A percentile compares a stretch with the other conserved stretches of the same genome.
These are phyloP conservation scores for Ceratobasidium sp. DNA, from an alignment of 1,284 basidiomycete genomes.

Conservation along the genomic window DNA sequence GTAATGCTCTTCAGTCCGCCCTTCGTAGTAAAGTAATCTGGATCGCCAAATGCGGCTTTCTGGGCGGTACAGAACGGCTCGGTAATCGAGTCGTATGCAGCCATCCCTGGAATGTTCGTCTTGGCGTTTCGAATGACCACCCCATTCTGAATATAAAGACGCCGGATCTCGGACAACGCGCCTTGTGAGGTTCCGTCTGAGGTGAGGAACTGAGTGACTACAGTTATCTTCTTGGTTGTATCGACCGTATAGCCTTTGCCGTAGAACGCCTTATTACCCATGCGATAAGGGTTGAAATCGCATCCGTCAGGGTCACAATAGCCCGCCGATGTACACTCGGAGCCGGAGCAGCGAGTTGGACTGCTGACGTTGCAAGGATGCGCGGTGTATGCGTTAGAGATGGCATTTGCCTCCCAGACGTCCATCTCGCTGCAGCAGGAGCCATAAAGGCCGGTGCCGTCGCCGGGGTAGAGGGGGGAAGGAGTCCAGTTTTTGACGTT, in stretches of 20 bases:
- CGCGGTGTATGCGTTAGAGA: constrained; percentile 57
- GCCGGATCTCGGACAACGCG: constrained; percentile 58
- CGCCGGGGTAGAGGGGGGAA: constrained; percentile 36
- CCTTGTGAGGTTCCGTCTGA: constrained; percentile 56
- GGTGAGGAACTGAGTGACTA: constrained; percentile 64
- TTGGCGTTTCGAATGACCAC: constrained; percentile 58
- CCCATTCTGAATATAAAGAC: constrained; percentile 61
- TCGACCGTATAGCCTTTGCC: constrained; percentile 54
- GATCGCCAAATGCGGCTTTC: constrained; percentile 54
- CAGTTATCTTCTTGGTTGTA: constrained; percentile 57
- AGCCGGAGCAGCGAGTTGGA: constrained; percentile 41
- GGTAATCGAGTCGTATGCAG: constrained; percentile 52
- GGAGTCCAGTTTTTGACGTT: constrained; percentile 35
- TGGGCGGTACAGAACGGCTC: constrained; percentile 53
- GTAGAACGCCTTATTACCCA: constrained; percentile 58
- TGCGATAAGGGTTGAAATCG: constrained; percentile 64
- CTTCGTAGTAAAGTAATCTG: constrained; percentile 55
- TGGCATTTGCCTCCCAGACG: constrained; percentile 54
- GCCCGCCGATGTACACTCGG: constrained; percentile 42
- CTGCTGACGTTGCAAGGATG: constrained; percentile 39
- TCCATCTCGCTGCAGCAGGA: constrained; percentile 43
- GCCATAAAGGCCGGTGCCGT: constrained; percentile 41
- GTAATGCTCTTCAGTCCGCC: constrained; percentile 58
- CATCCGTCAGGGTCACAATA: constrained; percentile 56
- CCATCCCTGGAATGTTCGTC: constrained; percentile 47